Base-by-base conservation (phyloP, 306 rosid genomes). In the Glycine latifolia region DNA sequence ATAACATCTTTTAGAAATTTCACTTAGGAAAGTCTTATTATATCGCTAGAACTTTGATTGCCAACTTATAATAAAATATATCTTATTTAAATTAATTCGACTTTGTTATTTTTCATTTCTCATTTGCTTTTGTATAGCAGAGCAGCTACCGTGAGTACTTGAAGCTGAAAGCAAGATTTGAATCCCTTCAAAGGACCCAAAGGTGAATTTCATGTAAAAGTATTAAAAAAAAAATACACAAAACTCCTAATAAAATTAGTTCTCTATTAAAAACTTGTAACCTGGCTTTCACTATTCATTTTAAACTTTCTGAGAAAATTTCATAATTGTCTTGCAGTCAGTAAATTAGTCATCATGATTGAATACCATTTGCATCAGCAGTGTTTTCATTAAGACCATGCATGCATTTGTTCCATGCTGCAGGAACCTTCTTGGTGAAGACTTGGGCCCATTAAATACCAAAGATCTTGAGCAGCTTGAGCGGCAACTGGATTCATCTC, bases 381-480 rank as follows among this genome's bases (percentile, higher is more conserved):
- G 31, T 26, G 31, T 61, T 35, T 77, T 65, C 46, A 35, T 16
- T 54, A 26, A 26, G 31, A 26, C 31, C 31, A 26, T 26, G 31
- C 31, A 26, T 49, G 48, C 58, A 33, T 66, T 58, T 68, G 62
- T 69, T 59, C 56, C 48, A 14, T 49, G 6, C 6, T 80, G 84
- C 83, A 95, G 99, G 83, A 91, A 95, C 82, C 97, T 93, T 83
- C 94, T 95, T 5, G 99, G 99, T 33, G 99, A 95, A 77, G 98
- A 95, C 43, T 83, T 95, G 86, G 98, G 98, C 66, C 98, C 94
- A 10, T 81, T 95, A 70, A 91, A 88, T 85, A 87, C 96, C 55
- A 93, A 89, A 81, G 99, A 95, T 37, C 97, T 95, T 43, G 99
- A 95, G 86, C 97, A 93, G 92, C 95, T 95, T 75, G 99, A 95